Conservation (phyloP, 495 filamentous ascomycete species). For the Annulohypoxylon maeteangense region DNA sequence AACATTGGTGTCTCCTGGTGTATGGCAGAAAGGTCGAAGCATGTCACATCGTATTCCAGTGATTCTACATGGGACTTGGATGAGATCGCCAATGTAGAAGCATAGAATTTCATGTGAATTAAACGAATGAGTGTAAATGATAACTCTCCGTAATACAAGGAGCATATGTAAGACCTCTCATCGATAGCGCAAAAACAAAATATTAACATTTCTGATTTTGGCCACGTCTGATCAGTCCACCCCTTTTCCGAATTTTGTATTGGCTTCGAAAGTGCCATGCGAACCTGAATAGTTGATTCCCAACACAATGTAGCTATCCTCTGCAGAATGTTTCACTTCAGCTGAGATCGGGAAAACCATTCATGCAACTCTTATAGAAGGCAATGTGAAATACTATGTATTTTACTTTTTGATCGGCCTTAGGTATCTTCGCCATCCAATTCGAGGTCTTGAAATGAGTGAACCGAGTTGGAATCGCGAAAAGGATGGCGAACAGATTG, state of each 20-base stretch:
- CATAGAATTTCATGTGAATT: slow-evolving; percentile 23
- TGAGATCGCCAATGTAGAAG: slow-evolving; percentile 9
- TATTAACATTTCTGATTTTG: slow-evolving; percentile 36
- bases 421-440: slow-evolving; percentile 41
- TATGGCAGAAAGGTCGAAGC: not conserved
- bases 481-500: slow-evolving; percentile 29
- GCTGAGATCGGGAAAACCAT: slow-evolving; percentile 46
- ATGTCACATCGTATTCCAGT: not conserved
- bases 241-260: slow-evolving; percentile 27
- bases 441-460: slow-evolving; percentile 22
- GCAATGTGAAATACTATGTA: slow-evolving; percentile 37
- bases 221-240: slow-evolving; percentile 13
- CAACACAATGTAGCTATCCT: slow-evolving; percentile 48
- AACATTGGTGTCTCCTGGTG: not conserved
- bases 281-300: slow-evolving; percentile 49
- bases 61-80: not conserved
- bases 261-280: slow-evolving; percentile 29
- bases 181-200: slow-evolving; percentile 44
- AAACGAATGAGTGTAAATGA: slow-evolving; percentile 28
- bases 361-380: slow-evolving; percentile 49
- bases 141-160: slow-evolving; percentile 46
- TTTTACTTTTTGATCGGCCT: slow-evolving; percentile 32
- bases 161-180: slow-evolving; percentile 41
- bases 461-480: slow-evolving; percentile 33
- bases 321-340: slow-evolving; percentile 48